These are phyloP conservation scores for Fusarium tjaetaba DNA, from an alignment of 2,329 filamentous ascomycete genomes.

Conservation along the genomic window DNA sequence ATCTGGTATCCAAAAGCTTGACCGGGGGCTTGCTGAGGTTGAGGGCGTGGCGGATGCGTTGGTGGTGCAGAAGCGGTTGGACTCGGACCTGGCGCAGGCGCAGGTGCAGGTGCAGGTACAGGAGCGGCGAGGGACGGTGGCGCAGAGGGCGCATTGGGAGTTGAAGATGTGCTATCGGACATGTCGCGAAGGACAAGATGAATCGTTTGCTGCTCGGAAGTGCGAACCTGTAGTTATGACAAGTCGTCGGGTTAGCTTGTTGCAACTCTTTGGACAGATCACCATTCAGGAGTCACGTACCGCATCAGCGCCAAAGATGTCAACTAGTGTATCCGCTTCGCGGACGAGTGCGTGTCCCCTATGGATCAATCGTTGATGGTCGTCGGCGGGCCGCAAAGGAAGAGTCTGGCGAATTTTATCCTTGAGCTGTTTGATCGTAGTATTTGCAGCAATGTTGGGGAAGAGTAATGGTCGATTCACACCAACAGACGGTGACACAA, in stretches of 20 bases:
- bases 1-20: slow-evolving; percentile 44
- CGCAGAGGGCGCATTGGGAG: slow-evolving; percentile 34
- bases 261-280: slow-evolving; percentile 4
- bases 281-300: slow-evolving; percentile 47
- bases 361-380: slow-evolving; percentile 69
- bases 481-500: slow-evolving; percentile 67
- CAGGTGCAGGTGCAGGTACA: slow-evolving; percentile 6
- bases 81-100: slow-evolving; percentile 42
- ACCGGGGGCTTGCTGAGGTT: slow-evolving; percentile 30
- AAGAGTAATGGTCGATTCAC: slow-evolving; percentile 63
- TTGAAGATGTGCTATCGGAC: slow-evolving; percentile 44
- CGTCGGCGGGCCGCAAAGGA: slow-evolving; percentile 60
- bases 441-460: slow-evolving; percentile 57
- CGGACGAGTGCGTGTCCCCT: slow-evolving; percentile 65
- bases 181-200: slow-evolving; percentile 62
- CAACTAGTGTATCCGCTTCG: slow-evolving; percentile 64
- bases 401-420: slow-evolving; percentile 65
- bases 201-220: slow-evolving; percentile 60
- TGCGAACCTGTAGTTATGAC: slow-evolving; percentile 51
- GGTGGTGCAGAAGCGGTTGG: slow-evolving; percentile 38
- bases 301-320: slow-evolving; percentile 65
- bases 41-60: slow-evolving; percentile 37
- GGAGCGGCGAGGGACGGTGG: slow-evolving; percentile 6
- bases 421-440: slow-evolving; percentile 67
- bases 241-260: slow-evolving; percentile 34